Conservation (phyloP, 1,284 basidiomycete species). For the Phaffia rhodozyma region DNA sequence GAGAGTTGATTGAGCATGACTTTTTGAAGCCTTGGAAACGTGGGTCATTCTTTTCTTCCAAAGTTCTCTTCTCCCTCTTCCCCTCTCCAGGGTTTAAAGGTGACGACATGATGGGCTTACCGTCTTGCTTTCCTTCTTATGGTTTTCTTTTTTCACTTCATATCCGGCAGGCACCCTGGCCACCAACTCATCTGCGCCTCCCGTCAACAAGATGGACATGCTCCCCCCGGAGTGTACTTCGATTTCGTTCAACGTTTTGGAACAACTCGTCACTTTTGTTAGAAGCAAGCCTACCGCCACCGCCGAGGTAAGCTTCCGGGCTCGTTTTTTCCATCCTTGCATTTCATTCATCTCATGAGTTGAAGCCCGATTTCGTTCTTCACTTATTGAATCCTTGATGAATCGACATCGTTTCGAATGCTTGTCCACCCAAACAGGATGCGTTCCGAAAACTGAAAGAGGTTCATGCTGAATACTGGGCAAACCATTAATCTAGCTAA, state of each 20-base stretch:
- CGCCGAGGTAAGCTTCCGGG: conserved; percentile 7
- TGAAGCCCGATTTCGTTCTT: neutral
- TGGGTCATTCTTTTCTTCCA: conserved; percentile 37
- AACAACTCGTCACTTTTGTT: conserved; percentile 9
- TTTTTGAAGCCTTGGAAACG: conserved; percentile 56
- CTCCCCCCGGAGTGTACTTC: conserved; percentile 28
- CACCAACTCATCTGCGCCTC: neutral
- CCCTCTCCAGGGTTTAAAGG: neutral
- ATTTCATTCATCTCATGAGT: neutral
- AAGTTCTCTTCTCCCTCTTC: conserved; percentile 29
- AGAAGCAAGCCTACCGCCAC: conserved; percentile 2
- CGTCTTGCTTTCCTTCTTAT: neutral
- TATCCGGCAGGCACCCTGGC: conserved; percentile 4
- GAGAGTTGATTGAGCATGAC: conserved; percentile 66
- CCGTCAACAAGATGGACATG: conserved; percentile 10
- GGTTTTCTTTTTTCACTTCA: neutral
- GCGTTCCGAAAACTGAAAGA: neutral
- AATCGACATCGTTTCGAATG: neutral
- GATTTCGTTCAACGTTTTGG: conserved; percentile 24
- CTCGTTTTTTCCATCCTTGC: neutral
- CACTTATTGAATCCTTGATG: neutral
- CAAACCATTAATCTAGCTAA: too few relatives aligned
- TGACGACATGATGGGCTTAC: conserved; percentile 22
- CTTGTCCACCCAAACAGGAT: neutral
- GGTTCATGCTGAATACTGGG: neutral